A percentile compares a stretch with the other conserved stretches of the same genome.
These are phyloP conservation scores for Psidium friedrichsthalianum DNA, from an alignment of 345 rosid genomes.

Conservation along the genomic window DNA sequence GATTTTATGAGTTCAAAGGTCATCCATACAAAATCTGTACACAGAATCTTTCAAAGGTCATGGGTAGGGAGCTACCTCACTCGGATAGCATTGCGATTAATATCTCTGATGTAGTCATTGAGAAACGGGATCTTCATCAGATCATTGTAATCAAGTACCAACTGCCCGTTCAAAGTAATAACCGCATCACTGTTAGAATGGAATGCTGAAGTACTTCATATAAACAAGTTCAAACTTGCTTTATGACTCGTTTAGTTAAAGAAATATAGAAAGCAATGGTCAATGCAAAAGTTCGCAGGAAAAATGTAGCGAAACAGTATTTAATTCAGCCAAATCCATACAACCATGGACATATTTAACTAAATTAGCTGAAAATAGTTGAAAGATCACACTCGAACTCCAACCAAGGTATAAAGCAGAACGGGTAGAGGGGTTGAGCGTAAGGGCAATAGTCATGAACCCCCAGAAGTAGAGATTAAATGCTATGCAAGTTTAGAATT, in stretches of 20 bases:
- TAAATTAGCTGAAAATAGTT: not conserved
- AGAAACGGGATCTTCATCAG: conserved; percentile 32
- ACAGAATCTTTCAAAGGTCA: not conserved
- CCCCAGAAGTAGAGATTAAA: not conserved
- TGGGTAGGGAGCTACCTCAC: conserved; percentile 16
- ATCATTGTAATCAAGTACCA: conserved; percentile 35
- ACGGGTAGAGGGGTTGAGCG: not conserved
- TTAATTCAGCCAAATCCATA: not conserved
- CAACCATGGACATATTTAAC: not conserved
- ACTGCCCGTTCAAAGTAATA: not conserved
- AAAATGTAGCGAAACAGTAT: not conserved
- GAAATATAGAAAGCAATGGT: not conserved
- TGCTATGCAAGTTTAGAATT: not conserved
- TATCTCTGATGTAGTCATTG: conserved; percentile 10
- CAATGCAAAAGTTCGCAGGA: not conserved
- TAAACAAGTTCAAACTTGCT: not conserved
- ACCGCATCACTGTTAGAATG: not conserved
- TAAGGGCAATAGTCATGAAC: not conserved
- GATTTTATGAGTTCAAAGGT: not conserved
- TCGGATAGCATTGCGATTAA: not conserved
- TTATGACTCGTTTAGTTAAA: not conserved
- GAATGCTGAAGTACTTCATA: not conserved
- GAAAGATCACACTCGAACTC: not conserved
- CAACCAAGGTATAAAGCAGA: not conserved
- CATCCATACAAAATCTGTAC: not conserved